Base-by-base conservation (phyloP, 2,329 filamentous ascomycete genomes). In the Trichoderma sp. region DNA sequence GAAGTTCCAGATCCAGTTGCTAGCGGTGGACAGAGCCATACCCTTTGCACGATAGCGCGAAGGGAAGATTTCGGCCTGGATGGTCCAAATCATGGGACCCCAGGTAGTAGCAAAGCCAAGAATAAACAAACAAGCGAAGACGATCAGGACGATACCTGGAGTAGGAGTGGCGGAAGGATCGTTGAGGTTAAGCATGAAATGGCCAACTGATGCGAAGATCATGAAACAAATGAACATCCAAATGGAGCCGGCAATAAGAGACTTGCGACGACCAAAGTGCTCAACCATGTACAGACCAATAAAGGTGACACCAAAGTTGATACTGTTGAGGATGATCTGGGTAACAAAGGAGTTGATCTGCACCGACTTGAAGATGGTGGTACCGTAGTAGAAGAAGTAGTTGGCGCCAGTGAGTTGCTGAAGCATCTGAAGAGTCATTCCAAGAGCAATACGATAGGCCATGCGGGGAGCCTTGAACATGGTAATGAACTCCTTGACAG, bases 1-100 rank as follows among this genome's bases (percentile, higher is more conserved):
- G 79, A 94, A 94, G 78, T 93, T 92, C 89, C 89, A 92, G 37
- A 84, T 81, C 89, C 89, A 91, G 78, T 91, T 91, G 73, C 84
- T 85, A 0, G 87, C 84, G 0, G 88, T 90, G 0, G 87, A 84
- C 2, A 90, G 76, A 2, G 86, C 87, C 83, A 89, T 89, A 35
- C 83, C 86, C 75, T 85, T 85, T 3, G 87, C 87, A 47, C 88
- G 83, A 74, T 89, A 89, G 16, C 88, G 82, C 13, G 86, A 86
- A 0, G 86, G 89, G 77, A 90, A 92, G 62, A 92, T 85, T 75
- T 90, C 88, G 5, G 87, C 86, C 58, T 89, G 86, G 29, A 90
- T 83, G 0, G 87, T 86, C 88, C 88, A 91, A 24, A 89, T 83
- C 74, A 89, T 88, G 0, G 88, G 88, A 3, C 87, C 88, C 88